phyloP scores from a whole-genome alignment of 768 basidiomycete genomes.

The Mycena haematopus region DNA sequence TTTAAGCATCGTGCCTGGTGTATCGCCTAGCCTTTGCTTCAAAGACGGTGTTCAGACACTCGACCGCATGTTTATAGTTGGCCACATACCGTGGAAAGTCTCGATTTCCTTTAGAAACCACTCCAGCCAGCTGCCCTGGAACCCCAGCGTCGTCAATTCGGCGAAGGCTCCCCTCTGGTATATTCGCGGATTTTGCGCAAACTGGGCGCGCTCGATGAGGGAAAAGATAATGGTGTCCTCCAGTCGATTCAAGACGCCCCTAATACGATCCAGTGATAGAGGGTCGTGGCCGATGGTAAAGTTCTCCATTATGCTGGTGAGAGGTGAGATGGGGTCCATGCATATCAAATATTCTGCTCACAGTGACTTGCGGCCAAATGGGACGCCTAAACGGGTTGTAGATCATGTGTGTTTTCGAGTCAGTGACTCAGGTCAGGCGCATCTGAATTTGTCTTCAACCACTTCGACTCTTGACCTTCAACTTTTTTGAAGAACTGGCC shows the following conservation, averaged over 20 bases:
- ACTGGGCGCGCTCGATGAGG: conserved; percentile 96
- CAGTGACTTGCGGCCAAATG: background rate
- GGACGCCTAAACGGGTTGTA: too few relatives aligned
- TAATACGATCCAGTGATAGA: conserved; percentile 86
- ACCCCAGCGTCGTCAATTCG: conserved; percentile 76
- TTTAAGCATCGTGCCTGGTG: conserved; percentile 66
- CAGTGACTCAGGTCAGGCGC: too few relatives aligned
- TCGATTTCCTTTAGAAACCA: conserved; percentile 98
- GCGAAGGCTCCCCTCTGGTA: conserved; percentile 83
- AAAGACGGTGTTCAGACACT: conserved; percentile 8
- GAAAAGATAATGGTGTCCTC: conserved; percentile 99
- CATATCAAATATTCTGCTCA: background rate
- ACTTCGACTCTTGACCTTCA: too few relatives aligned
- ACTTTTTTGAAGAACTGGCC: too few relatives aligned
- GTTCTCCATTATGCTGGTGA: conserved; percentile 54
- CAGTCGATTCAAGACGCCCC: conserved; percentile 84
- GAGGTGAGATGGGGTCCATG: background rate
- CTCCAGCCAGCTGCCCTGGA: conserved; percentile 90
- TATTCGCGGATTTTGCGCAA: conserved; percentile 90
- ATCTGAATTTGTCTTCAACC: too few relatives aligned
- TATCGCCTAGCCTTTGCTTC: conserved; percentile 93
- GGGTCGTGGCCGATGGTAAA: conserved; percentile 81
- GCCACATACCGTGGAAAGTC: conserved; percentile 86
- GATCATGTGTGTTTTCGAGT: too few relatives aligned
- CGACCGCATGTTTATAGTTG: background rate